Conservation (phyloP, 306 rosid species). For the Canavalia ensiformis region DNA sequence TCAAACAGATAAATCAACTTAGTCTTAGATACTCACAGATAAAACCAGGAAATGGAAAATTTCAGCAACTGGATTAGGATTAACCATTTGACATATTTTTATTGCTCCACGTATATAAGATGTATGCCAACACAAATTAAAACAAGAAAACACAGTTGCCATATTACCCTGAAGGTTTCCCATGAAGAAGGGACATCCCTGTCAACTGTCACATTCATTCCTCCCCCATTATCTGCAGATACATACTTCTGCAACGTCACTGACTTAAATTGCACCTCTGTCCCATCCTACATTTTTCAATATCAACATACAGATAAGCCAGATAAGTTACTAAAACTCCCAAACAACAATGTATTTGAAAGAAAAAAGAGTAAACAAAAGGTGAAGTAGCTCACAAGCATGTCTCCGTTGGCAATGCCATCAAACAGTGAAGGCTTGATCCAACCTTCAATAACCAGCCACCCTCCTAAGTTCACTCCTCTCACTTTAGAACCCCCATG, state of each 20-base stretch:
- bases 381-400: conserved; percentile 74
- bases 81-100: conserved; percentile 4
- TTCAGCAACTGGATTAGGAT: conserved; percentile 24
- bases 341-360: not conserved
- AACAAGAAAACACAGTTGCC: conserved; percentile 25
- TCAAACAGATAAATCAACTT: conserved; percentile 8
- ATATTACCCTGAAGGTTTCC: conserved; percentile 88
- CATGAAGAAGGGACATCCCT: conserved; percentile 86
- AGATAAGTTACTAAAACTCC: conserved; percentile 38
- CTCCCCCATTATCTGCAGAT: conserved; percentile 90
- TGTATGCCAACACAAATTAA: conserved; percentile 22
- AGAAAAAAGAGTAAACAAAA: conserved; percentile 29
- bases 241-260: conserved; percentile 80
- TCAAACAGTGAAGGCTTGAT: conserved; percentile 94
- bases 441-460: conserved; percentile 98
- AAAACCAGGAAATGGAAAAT: not conserved
- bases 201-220: conserved; percentile 70
- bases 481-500: conserved; percentile 71
- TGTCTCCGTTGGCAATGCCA: conserved; percentile 92
- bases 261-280: conserved; percentile 84
- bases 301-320: conserved; percentile 40
- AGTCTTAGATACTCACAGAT: not conserved
- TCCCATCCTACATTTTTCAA: conserved; percentile 74
- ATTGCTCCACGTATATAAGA: not conserved
- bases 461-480: conserved; percentile 97